Conservation (phyloP, 495 filamentous ascomycete genomes). For the Annulohypoxylon bovei region DNA sequence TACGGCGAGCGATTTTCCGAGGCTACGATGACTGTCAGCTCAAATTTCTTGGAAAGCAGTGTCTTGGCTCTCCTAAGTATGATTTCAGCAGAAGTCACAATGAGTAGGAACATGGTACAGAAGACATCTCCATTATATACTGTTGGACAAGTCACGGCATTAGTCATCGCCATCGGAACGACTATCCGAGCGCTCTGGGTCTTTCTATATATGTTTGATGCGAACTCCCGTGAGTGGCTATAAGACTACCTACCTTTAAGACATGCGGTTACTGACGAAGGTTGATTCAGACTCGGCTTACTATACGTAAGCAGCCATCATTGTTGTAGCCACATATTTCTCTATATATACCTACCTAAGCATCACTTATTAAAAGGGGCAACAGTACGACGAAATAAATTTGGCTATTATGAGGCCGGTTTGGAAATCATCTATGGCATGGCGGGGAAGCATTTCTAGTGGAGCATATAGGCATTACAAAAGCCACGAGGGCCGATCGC, state of each 20-base stretch:
- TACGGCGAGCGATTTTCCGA: conserved; percentile 17
- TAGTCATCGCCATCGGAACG: conserved; percentile 34
- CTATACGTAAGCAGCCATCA: no score
- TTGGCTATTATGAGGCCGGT: not conserved
- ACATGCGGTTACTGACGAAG: not conserved
- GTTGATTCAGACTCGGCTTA: not conserved
- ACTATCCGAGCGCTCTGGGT: conserved; percentile 34
- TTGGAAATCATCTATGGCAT: not conserved
- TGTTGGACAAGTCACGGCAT: conserved; percentile 38
- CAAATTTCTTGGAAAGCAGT: conserved; percentile 27
- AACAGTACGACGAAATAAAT: not conserved
- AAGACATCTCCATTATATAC: conserved; percentile 21
- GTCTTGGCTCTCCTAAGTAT: conserved; percentile 32
- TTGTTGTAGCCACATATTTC: no score
- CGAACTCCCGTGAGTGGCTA: conserved; percentile 3
- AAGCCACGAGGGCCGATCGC: not conserved
- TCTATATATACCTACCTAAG: no score
- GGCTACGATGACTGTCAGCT: conserved; percentile 8
- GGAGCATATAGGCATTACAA: not conserved
- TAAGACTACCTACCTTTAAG: not conserved
- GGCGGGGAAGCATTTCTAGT: not conserved
- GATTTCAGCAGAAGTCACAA: conserved; percentile 31
- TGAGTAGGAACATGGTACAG: conserved; percentile 21
- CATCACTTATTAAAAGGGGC: not conserved
- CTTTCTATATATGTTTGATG: conserved; percentile 28